A percentile compares a stretch with the other conserved stretches of the same genome.
phyloP scores from a whole-genome alignment of 148 eudicot genomes.

The Cornus kousa region DNA sequence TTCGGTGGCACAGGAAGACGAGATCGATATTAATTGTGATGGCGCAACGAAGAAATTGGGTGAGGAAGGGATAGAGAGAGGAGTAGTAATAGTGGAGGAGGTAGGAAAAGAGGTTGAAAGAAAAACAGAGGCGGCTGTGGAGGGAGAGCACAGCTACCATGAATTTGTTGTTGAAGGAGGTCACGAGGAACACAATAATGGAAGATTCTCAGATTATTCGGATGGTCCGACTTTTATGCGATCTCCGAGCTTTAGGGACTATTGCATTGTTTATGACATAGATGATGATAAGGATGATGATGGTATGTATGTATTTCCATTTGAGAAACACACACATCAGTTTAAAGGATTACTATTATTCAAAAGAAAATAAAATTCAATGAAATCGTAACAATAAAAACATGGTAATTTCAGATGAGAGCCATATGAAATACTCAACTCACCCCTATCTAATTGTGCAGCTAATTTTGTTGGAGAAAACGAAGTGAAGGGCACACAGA shows the following conservation, averaged over 20 bases:
- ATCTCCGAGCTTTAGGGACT: constrained; percentile 2
- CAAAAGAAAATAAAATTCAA: too few species aligned
- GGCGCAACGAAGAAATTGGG: too few species aligned
- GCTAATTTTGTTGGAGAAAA: background rate
- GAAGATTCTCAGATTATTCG: background rate
- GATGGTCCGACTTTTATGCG: background rate
- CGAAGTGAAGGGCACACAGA: background rate
- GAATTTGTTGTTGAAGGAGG: too few species aligned
- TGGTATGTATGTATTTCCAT: background rate
- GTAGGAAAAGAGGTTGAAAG: background rate
- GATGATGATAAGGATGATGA: background rate
- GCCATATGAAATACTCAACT: too few species aligned
- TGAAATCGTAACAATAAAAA: too few species aligned
- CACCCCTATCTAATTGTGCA: background rate
- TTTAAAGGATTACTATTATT: too few species aligned
- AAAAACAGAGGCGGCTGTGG: background rate
- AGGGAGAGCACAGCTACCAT: background rate
- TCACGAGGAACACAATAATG: background rate
- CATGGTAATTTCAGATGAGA: too few species aligned
- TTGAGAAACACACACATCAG: too few species aligned
- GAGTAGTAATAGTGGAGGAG: too few species aligned
- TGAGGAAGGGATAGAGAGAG: too few species aligned
- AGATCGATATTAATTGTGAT: too few species aligned
- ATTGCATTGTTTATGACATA: background rate
- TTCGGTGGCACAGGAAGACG: too few species aligned